These are phyloP conservation scores for Aspergillus tanneri DNA, from an alignment of 2,329 filamentous ascomycete species.

Conservation along the genomic window DNA sequence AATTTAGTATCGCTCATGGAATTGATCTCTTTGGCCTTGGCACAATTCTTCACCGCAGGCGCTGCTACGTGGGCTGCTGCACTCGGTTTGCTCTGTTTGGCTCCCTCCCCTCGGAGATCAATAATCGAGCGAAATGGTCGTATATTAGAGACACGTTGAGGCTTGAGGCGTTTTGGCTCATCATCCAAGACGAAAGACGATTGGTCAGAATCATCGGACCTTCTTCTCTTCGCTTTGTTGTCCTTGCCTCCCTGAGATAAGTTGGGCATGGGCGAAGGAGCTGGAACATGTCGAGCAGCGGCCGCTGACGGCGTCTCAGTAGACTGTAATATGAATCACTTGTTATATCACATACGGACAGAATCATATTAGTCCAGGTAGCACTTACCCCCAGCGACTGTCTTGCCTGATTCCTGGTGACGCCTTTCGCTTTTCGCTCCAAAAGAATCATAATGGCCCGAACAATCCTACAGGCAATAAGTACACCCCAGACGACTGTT, in stretches of 20 bases:
- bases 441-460: constrained; percentile 17
- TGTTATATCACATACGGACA: background rate
- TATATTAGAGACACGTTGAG: background rate
- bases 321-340: background rate
- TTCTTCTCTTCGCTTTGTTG: background rate
- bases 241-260: too few relatives aligned
- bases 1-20: constrained; percentile 14
- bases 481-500: too few relatives aligned
- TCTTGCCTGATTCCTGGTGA: background rate
- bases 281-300: background rate
- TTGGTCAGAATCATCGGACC: background rate
- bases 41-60: too few relatives aligned
- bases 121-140: constrained; percentile 1
- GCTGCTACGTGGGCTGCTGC: too few relatives aligned
- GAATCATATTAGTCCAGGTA: background rate
- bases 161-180: background rate
- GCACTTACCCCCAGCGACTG: background rate
- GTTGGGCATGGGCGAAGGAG: background rate
- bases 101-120: background rate
- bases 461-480: background rate
- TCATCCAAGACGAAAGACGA: background rate
- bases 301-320: background rate
- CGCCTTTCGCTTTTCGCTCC: constrained; percentile 18
- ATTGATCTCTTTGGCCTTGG: too few relatives aligned
- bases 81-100: background rate